Conservation (phyloP, 768 basidiomycete genomes). For the Cystobasidium ongulense region DNA sequence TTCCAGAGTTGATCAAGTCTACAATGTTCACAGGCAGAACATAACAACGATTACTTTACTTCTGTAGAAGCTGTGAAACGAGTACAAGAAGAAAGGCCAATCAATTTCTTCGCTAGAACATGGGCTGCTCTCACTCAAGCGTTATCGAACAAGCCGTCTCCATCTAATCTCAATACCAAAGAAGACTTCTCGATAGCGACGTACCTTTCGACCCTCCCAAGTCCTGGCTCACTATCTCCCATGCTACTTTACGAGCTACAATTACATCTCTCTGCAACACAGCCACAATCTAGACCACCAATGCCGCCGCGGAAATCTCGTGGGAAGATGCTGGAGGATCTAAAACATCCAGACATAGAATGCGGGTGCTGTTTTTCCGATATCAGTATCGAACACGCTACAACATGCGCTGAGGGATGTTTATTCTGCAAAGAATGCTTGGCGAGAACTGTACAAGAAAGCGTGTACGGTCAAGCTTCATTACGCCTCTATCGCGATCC, state of each 20-base stretch:
- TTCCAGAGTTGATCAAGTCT: background rate
- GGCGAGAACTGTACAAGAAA: constrained; percentile 1
- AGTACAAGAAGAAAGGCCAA: constrained; percentile 10
- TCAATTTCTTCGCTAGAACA: constrained; percentile 3
- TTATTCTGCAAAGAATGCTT: constrained; percentile 17
- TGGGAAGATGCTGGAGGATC: background rate
- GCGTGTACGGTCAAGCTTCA: constrained; percentile 18
- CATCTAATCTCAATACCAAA: background rate
- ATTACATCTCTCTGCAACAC: background rate
- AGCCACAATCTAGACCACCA: too few species aligned
- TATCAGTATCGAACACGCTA: background rate
- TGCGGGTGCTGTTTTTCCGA: constrained; percentile 24
- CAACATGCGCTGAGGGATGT: constrained; percentile 7
- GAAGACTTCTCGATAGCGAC: background rate
- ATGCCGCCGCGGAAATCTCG: background rate
- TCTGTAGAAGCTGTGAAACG: constrained; percentile 15
- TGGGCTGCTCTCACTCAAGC: constrained; percentile 5
- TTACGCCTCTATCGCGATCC: background rate
- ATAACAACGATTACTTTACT: constrained; percentile 21
- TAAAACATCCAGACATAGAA: background rate
- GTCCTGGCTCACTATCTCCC: background rate
- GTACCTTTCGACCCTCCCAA: background rate
- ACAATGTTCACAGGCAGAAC: background rate
- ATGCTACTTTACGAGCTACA: constrained; percentile 21
- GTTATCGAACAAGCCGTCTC: background rate